phyloP scores from a whole-genome alignment of 1,284 basidiomycete genomes.

The Ceratobasidium sp. region DNA sequence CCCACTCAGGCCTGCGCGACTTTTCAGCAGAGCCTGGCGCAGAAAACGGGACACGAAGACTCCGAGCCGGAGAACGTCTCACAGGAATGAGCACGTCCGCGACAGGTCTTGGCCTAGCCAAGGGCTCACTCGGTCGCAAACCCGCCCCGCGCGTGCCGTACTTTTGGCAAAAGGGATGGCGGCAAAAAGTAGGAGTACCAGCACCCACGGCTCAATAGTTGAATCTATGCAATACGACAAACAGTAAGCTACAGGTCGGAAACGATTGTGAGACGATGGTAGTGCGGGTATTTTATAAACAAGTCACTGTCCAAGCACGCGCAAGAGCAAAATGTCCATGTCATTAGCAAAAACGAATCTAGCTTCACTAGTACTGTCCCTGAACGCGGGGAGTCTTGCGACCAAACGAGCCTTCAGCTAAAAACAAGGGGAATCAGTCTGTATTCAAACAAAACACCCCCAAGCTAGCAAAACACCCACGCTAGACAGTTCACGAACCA shows the following conservation, averaged over 20 bases:
- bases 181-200: constrained; percentile 36
- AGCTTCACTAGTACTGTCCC: constrained; percentile 26
- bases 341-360: constrained; percentile 17
- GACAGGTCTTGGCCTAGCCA: constrained; percentile 57
- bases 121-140: constrained; percentile 53
- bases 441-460: not conserved
- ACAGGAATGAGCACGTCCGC: constrained; percentile 54
- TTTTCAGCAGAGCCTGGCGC: not conserved
- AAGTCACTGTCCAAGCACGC: constrained; percentile 36
- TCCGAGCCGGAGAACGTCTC: constrained; percentile 56
- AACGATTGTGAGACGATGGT: constrained; percentile 33
- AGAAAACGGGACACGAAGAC: constrained; percentile 38
- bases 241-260: constrained; percentile 40
- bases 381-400: constrained; percentile 63
- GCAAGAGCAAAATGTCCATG: constrained; percentile 30
- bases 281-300: constrained; percentile 32
- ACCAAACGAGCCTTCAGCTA: constrained; percentile 67
- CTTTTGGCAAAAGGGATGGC: constrained; percentile 38
- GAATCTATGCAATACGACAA: not conserved
- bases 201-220: not conserved
- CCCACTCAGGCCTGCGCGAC: constrained; percentile 50
- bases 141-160: constrained; percentile 26
- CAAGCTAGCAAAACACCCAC: constrained; percentile 50
- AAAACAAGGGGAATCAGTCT: not conserved
- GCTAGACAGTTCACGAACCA: constrained; percentile 60